A percentile compares a stretch with the other conserved stretches of the same genome.
Evolutionary conservation across 2,329 filamentous ascomycete genomes (phyloP).

Genomic region (Aurifilum marmelostoma): DNA sequence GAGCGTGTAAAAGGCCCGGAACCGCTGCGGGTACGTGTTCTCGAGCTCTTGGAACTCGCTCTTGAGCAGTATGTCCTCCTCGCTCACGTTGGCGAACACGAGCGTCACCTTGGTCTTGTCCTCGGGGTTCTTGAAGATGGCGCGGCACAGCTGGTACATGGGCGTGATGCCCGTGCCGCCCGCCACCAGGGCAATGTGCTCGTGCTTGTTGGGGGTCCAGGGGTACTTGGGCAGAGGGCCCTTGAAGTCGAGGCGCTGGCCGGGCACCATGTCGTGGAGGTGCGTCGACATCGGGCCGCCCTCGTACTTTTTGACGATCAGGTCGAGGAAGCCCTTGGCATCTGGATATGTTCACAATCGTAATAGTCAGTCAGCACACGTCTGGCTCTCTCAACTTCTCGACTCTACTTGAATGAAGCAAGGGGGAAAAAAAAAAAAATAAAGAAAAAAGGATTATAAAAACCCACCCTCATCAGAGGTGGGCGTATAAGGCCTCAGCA

Average conservation of each 20-base stretch:
- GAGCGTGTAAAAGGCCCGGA: slow-evolving; percentile 92
- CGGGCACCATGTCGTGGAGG: slow-evolving; percentile 79
- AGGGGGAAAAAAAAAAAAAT: neutral
- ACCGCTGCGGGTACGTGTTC: slow-evolving; percentile 93
- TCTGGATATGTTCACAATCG: slow-evolving; percentile 50
- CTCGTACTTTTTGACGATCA: slow-evolving; percentile 91
- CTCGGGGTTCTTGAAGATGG: slow-evolving; percentile 93
- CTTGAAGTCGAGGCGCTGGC: slow-evolving; percentile 88
- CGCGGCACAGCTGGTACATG: slow-evolving; percentile 92
- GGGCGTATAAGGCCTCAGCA: slow-evolving; percentile 91
- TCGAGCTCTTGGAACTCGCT: slow-evolving; percentile 83
- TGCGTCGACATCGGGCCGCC: slow-evolving; percentile 90
- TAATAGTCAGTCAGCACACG: slow-evolving; percentile 12
- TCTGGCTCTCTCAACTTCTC: neutral
- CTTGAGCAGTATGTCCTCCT: slow-evolving; percentile 92
- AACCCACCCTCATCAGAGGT: slow-evolving; percentile 77
- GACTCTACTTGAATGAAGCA: neutral
- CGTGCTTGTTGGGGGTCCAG: slow-evolving; percentile 90
- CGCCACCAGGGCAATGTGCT: slow-evolving; percentile 85
- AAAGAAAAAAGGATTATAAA: slow-evolving; percentile 4
- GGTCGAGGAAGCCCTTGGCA: slow-evolving; percentile 77
- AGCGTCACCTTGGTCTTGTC: slow-evolving; percentile 98
- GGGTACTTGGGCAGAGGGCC: slow-evolving; percentile 93
- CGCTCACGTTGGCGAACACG: slow-evolving; percentile 85
- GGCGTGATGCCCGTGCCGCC: slow-evolving; percentile 96